These are phyloP conservation scores for Carpinus fangiana DNA, from an alignment of 306 rosid genomes.

Conservation along the genomic window DNA sequence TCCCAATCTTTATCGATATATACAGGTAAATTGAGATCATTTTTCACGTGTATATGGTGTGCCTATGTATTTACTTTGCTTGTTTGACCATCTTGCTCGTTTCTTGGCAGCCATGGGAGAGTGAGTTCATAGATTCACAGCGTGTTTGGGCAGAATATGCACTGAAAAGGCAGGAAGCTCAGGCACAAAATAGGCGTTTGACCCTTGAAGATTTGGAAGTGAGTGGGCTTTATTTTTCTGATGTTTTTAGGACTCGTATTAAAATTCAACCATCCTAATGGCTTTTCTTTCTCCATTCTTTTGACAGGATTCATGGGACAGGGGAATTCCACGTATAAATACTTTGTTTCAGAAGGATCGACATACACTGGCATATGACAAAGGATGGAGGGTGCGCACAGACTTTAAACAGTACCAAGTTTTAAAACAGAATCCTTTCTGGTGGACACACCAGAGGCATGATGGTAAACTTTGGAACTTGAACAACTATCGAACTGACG, in stretches of 20 bases:
- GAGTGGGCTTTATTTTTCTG: conserved; percentile 25
- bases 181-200: conserved; percentile 94
- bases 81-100: conserved; percentile 16
- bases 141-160: conserved; percentile 99
- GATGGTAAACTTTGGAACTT: conserved; percentile 98
- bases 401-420: conserved; percentile 99
- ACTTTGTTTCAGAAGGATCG: conserved; percentile 98
- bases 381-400: conserved; percentile 99
- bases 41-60: background rate
- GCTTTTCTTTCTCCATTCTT: conserved; percentile 10
- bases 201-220: conserved; percentile 99
- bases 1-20: conserved; percentile 96
- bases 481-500: conserved; percentile 98
- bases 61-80: conserved; percentile 1
- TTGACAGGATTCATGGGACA: conserved; percentile 96
- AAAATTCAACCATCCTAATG: background rate
- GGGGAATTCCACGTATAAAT: conserved; percentile 98
- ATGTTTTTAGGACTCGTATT: background rate
- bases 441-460: conserved; percentile 99
- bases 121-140: conserved; percentile 96
- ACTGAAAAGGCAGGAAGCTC: conserved; percentile 97
- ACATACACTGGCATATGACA: conserved; percentile 97
- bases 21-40: conserved; percentile 54
- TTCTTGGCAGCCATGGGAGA: conserved; percentile 84
- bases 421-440: conserved; percentile 93